phyloP scores from a whole-genome alignment of 192 early-diverging fungal genomes.

The Spizellomyces sp. region DNA sequence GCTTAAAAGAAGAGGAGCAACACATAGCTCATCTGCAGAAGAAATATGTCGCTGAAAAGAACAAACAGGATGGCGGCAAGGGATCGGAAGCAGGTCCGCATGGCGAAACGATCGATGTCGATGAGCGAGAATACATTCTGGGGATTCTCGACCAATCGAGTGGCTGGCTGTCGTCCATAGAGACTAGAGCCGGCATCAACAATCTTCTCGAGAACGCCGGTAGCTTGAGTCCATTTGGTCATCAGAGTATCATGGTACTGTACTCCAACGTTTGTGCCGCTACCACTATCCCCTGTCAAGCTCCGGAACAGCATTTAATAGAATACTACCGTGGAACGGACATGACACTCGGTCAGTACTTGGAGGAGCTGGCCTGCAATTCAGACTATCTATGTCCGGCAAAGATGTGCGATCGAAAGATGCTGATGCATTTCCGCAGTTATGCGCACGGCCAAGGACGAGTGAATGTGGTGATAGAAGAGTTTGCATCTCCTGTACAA shows the following conservation, averaged over 20 bases:
- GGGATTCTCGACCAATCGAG: slow-evolving; percentile 29
- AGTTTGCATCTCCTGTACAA: slow-evolving; percentile 54
- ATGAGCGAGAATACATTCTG: slow-evolving; percentile 28
- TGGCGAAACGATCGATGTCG: neutral
- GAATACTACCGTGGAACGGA: slow-evolving; percentile 84
- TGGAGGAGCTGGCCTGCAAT: slow-evolving; percentile 80
- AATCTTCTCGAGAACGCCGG: slow-evolving; percentile 60
- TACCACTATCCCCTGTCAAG: slow-evolving; percentile 56
- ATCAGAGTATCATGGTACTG: slow-evolving; percentile 75
- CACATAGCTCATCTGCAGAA: slow-evolving; percentile 11
- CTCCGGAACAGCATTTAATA: slow-evolving; percentile 74
- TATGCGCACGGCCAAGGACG: slow-evolving; percentile 85
- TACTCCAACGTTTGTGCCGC: slow-evolving; percentile 68
- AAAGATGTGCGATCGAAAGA: slow-evolving; percentile 73
- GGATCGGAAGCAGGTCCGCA: neutral
- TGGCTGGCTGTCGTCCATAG: slow-evolving; percentile 37
- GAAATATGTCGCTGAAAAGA: slow-evolving; percentile 19
- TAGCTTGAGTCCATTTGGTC: slow-evolving; percentile 66
- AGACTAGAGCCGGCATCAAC: slow-evolving; percentile 38
- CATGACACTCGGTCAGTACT: slow-evolving; percentile 83
- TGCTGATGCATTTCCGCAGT: slow-evolving; percentile 79
- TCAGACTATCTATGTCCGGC: slow-evolving; percentile 66
- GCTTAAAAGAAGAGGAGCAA: slow-evolving; percentile 37
- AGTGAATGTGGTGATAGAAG: slow-evolving; percentile 75
- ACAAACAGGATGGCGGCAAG: neutral